Conservation (phyloP, 305 asterid genomes). For the Galium porrigens region DNA sequence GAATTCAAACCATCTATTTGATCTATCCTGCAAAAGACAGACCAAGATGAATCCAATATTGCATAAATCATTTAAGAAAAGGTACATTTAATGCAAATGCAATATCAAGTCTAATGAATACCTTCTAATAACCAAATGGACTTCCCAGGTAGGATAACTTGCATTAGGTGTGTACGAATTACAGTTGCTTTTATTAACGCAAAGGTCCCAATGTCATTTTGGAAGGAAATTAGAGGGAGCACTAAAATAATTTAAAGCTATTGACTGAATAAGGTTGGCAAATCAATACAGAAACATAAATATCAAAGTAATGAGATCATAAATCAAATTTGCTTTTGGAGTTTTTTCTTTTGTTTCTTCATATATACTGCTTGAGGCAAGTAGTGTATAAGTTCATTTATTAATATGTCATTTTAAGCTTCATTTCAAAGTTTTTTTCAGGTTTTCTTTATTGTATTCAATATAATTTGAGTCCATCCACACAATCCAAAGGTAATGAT, state of each 20-base stretch:
- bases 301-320: neutral
- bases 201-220: too few relatives aligned
- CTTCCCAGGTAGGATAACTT: neutral
- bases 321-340: neutral
- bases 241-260: neutral
- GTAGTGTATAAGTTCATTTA: neutral
- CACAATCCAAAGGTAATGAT: neutral
- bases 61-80: neutral
- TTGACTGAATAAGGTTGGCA: neutral
- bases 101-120: neutral
- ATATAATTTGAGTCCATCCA: neutral
- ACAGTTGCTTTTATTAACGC: too few relatives aligned
- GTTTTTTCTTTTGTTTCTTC: too few relatives aligned
- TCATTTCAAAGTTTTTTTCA: neutral
- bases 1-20: constrained; percentile 46
- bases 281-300: neutral
- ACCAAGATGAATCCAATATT: constrained; percentile 8
- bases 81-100: neutral
- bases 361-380: neutral
- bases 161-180: neutral
- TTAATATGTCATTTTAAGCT: neutral
- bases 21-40: constrained; percentile 37
- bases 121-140: neutral
- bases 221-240: neutral
- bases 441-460: neutral